Evolutionary conservation across 2,329 filamentous ascomycete genomes (phyloP), one percentile per base, ranked within the genome.

Genomic region (Chrysoporthe austroafricana): DNA sequence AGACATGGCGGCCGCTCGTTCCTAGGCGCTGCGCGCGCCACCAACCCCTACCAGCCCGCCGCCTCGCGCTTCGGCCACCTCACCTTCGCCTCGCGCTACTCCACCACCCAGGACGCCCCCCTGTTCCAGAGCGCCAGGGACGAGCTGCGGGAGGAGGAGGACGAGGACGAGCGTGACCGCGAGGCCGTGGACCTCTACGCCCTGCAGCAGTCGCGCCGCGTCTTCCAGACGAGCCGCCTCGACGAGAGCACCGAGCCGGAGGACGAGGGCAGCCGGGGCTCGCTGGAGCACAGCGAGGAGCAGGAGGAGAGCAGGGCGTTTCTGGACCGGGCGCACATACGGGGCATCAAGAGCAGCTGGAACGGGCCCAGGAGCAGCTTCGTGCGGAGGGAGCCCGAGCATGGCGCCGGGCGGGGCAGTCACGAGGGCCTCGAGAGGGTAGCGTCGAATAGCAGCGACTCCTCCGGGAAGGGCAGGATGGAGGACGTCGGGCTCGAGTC

Each of bases 141-240:
- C 77, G 93, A 96, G 75, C 96, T 96, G 71, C 89, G 91, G 70
- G 94, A 97, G 79, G 93, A 96, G 75, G 94, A 97, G 71, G 95
- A 98, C 70, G 94, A 96, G 77, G 91, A 93, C 73, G 94, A 97
- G 79, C 90, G 93, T 73, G 92, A 96, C 73, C 85, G 94, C 64
- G 95, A 98, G 76, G 92, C 95, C 44, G 94, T 94, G n/a, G 96
- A 98, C 79, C 90, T 96, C 72, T 96, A 94, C 79, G 95, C 95
- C 6, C 83, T 99, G 67, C 94, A 98, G 78, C 87, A 91, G 73
- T 98, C 95, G 72, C 88, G 96, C 73, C 88, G 94, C 59, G 92
- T 97, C 68, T 95, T 97, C 75, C 93, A 93, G 16, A 90, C 90
- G 16, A 93, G 91, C 78, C 89, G 92, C 73, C 81, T 97, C 62